Evolutionary conservation across 176 grass and related monocot species (phyloP), one percentile per base, ranked within the genome.

Genomic region (Rhynchospora breviuscula): DNA sequence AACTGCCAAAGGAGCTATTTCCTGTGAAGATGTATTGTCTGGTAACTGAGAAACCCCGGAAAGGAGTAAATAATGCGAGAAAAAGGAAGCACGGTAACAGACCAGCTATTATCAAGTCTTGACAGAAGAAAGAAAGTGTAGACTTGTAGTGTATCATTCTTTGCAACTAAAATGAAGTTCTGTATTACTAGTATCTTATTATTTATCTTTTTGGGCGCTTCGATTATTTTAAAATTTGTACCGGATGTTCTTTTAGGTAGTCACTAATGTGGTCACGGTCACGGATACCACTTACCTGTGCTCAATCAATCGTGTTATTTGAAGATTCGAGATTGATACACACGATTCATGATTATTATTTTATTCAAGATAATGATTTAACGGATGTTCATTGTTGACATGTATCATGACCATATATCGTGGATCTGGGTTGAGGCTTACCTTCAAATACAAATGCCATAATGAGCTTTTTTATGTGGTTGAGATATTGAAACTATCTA

Each of bases 1-100:
- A 89, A 18, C 82, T 99, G 17, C 96, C 96, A 0, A 77, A 93
- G 61, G 96, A 95, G 86, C 68, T 99, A 79, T 99, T 95, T 87
- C 78, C 89, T 31, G 96, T 99, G 43, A 99, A 95, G 90, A 99
- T 99, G 91, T 99, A 99, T 54, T 93, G 91, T n/a, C 76, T 99
- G 81, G 91, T 89, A 83, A 95, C 91, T 5, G 87, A 84, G 40
- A 87, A 88, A 58, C 93, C 85, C 5, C 91, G 87, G 22, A 78
- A 31, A 86, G 35, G 85, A 7, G 10, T 14, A 13, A 94, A 88
- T 21, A 85, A 75, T 68, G 87, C 84, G 46, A 92, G 88, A 89
- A 87, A 85, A 87, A 91, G 88, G 62, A 88, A 49, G 11, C 86
- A 84, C 62, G 88, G 85, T 59, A 83, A 90, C 56, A 79, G 45